These are phyloP conservation scores for Mariannaea sp. DNA, from an alignment of 2,329 filamentous ascomycete species.

Conservation along the genomic window DNA sequence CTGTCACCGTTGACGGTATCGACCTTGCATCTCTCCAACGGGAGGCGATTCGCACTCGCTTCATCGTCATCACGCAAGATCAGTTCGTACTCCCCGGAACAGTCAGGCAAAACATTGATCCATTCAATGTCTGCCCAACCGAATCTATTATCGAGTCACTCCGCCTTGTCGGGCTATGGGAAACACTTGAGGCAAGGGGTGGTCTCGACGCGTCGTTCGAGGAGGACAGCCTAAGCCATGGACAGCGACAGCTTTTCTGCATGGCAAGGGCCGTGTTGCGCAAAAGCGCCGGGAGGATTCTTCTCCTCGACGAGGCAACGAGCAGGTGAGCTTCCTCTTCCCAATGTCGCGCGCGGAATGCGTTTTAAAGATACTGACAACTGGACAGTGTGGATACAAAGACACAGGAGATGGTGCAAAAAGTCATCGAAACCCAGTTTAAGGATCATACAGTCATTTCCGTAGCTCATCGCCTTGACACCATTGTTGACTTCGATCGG, in stretches of 20 bases:
- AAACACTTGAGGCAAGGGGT: conserved; percentile 44
- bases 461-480: conserved; percentile 48
- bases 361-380: conserved; percentile 18
- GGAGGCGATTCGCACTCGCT: conserved; percentile 48
- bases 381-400: conserved; percentile 40
- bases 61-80: conserved; percentile 57
- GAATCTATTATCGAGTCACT: conserved; percentile 47
- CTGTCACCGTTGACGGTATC: conserved; percentile 51
- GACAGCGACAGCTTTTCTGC: conserved; percentile 57
- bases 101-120: conserved; percentile 55
- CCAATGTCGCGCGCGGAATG: no score
- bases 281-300: conserved; percentile 43
- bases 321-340: conserved; percentile 36
- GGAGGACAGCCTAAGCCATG: conserved; percentile 46
- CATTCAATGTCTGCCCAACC: conserved; percentile 40
- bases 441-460: conserved; percentile 56
- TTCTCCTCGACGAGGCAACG: conserved; percentile 52
- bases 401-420: conserved; percentile 41
- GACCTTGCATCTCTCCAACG: conserved; percentile 48
- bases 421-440: conserved; percentile 41
- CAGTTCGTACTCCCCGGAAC: conserved; percentile 53
- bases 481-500: conserved; percentile 46
- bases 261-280: conserved; percentile 53
- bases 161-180: conserved; percentile 49
- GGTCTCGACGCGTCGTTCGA: conserved; percentile 46